Evolutionary conservation across 1,139 yeast genomes (phyloP).

Genomic region (Yamadazyma oceani): DNA sequence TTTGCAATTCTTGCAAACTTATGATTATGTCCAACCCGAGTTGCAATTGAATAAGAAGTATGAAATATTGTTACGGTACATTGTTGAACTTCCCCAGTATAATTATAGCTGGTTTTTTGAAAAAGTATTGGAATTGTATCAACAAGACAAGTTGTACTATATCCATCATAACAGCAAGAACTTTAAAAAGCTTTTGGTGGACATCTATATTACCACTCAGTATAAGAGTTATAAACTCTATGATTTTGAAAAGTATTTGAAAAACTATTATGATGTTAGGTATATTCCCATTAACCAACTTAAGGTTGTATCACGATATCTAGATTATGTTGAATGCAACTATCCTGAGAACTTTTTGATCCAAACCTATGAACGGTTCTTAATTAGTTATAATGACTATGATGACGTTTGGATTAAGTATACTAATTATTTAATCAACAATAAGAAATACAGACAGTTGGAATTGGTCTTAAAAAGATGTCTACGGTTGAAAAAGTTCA

Average conservation of each 20-base stretch:
- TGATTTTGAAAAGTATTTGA: conserved; percentile 58
- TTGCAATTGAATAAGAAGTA: conserved; percentile 36
- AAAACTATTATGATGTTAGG: conserved; percentile 50
- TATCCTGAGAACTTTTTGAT: conserved; percentile 31
- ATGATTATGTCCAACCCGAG: conserved; percentile 27
- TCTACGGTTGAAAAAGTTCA: conserved; percentile 20
- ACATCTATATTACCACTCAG: conserved; percentile 62
- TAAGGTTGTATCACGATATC: conserved; percentile 59
- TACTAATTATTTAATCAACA: conserved; percentile 43
- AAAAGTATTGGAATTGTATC: conserved; percentile 40
- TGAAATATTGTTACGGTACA: conserved; percentile 53
- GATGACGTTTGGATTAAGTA: conserved; percentile 64
- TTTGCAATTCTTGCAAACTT: conserved; percentile 51
- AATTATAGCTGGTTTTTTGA: conserved; percentile 62
- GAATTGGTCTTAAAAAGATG: conserved; percentile 38
- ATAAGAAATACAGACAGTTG: conserved; percentile 32
- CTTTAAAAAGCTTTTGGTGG: conserved; percentile 41
- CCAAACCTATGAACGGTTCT: conserved; percentile 56
- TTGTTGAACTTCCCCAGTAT: conserved; percentile 73
- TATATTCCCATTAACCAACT: conserved; percentile 46
- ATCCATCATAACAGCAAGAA: conserved; percentile 21
- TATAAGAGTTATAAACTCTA: conserved; percentile 60
- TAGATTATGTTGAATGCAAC: conserved; percentile 52
- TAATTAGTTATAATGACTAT: conserved; percentile 53
- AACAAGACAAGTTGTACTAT: conserved; percentile 26